Evolutionary conservation across 768 basidiomycete species (phyloP).

Genomic region (Rhodotorula paludigena): DNA sequence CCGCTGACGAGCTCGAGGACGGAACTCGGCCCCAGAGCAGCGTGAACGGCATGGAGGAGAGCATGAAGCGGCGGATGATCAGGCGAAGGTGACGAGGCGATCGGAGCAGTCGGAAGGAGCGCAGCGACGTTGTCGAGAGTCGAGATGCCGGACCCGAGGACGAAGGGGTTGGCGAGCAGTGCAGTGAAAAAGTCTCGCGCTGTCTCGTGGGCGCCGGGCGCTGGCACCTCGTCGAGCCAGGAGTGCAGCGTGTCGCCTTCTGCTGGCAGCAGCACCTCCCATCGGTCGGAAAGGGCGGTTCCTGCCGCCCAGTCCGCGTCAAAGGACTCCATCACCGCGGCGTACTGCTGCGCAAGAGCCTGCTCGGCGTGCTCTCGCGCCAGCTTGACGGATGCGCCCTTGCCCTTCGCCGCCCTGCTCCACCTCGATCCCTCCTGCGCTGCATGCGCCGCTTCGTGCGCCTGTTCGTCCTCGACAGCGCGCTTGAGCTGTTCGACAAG

Average conservation of each 20-base stretch:
- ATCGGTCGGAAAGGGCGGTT: background rate
- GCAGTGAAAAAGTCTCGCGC: background rate
- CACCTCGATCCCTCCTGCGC: background rate
- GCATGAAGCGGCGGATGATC: background rate
- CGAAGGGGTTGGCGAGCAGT: background rate
- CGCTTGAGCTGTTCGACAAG: background rate
- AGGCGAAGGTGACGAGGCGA: background rate
- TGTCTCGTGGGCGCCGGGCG: too few relatives aligned
- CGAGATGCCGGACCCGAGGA: background rate
- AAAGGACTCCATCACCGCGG: background rate
- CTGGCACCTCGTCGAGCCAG: background rate
- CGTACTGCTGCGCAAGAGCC: background rate
- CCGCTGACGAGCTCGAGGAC: background rate
- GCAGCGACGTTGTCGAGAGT: background rate
- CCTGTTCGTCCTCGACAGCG: background rate
- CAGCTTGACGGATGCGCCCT: background rate
- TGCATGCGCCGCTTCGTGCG: background rate
- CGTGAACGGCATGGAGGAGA: background rate
- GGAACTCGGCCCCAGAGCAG: background rate
- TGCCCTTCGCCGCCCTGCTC: background rate
- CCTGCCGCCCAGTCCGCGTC: background rate
- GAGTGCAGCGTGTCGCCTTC: background rate
- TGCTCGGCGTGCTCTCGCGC: background rate
- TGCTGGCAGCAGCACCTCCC: background rate
- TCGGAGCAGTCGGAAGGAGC: background rate